phyloP scores from a whole-genome alignment of 2,329 filamentous ascomycete species.

The Macroventuria anomochaeta region DNA sequence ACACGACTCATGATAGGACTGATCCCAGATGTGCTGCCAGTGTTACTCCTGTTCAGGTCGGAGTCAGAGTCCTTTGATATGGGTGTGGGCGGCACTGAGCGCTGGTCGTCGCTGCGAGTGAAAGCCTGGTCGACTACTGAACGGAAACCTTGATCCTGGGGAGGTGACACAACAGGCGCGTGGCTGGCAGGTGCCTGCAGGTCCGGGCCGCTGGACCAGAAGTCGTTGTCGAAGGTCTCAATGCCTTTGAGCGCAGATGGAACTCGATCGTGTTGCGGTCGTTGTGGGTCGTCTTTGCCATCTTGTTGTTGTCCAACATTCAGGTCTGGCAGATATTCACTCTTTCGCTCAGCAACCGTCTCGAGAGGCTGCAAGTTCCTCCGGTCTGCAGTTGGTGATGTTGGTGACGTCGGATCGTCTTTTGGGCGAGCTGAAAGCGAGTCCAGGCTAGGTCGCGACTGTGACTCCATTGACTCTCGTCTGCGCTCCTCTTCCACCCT shows the following conservation, averaged over 20 bases:
- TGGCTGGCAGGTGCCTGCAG: constrained; percentile 20
- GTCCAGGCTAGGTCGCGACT: constrained; percentile 62
- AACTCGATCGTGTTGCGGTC: constrained; percentile 13
- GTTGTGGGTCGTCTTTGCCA: constrained; percentile 14
- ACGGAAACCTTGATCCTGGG: constrained; percentile 40
- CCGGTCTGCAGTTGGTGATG: constrained; percentile 29
- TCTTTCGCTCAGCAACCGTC: constrained; percentile 64
- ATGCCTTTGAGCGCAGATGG: constrained; percentile 29
- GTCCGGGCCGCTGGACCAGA: constrained; percentile 31
- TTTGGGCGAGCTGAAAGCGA: constrained; percentile 47
- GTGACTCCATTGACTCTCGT: constrained; percentile 64
- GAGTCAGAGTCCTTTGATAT: constrained; percentile 52
- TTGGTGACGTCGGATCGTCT: constrained; percentile 29
- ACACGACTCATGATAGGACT: constrained; percentile 69
- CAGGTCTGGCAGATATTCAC: constrained; percentile 62
- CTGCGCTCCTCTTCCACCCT: constrained; percentile 71
- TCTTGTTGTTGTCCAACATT: constrained; percentile 19
- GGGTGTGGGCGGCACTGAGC: constrained; percentile 60
- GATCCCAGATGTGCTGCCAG: constrained; percentile 66
- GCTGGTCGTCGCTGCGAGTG: constrained; percentile 63
- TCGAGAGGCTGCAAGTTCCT: constrained; percentile 51
- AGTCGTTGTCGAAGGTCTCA: constrained; percentile 37
- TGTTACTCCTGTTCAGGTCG: constrained; percentile 65
- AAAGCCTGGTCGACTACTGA: constrained; percentile 70
- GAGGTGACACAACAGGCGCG: constrained; percentile 23